phyloP scores from a whole-genome alignment of 2,329 filamentous ascomycete genomes.

The Claviceps purpurea region DNA sequence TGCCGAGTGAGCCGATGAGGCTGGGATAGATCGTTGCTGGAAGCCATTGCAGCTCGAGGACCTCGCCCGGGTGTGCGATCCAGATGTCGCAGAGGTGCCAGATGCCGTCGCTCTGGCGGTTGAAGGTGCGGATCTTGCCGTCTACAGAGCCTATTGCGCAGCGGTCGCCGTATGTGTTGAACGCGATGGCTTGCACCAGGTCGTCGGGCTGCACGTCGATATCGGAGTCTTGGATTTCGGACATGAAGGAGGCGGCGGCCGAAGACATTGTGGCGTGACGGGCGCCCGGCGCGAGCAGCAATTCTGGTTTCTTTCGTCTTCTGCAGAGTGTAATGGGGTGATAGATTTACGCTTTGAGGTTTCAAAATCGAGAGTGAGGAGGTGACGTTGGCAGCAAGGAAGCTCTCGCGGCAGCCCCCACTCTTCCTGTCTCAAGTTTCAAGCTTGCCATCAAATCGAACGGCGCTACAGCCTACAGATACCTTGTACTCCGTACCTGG shows the following conservation, averaged over 20 bases:
- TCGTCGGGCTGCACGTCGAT: conserved; percentile 61
- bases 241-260: conserved; percentile 22
- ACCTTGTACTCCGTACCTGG: too few species aligned
- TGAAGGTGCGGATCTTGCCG: conserved; percentile 86
- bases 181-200: conserved; percentile 71
- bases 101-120: conserved; percentile 60
- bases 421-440: too few species aligned
- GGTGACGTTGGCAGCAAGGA: too few species aligned
- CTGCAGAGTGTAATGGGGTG: too few species aligned
- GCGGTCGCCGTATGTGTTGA: conserved; percentile 85
- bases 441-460: too few species aligned
- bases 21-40: conserved; percentile 77
- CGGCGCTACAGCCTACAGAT: too few species aligned
- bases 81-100: conserved; percentile 80
- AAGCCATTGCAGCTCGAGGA: conserved; percentile 91
- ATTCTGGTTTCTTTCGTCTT: too few species aligned
- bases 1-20: conserved; percentile 74
- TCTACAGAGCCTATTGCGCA: conserved; percentile 87
- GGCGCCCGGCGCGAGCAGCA: too few species aligned
- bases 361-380: too few species aligned
- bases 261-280: conserved; percentile 14
- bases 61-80: conserved; percentile 80
- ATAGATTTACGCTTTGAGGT: too few species aligned
- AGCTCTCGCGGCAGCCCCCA: too few species aligned
- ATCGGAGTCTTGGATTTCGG: conserved; percentile 38